A percentile compares a stretch with the other conserved stretches of the same genome.
Conservation (phyloP, 2,329 filamentous ascomycete species). For the Claviceps citrina region DNA sequence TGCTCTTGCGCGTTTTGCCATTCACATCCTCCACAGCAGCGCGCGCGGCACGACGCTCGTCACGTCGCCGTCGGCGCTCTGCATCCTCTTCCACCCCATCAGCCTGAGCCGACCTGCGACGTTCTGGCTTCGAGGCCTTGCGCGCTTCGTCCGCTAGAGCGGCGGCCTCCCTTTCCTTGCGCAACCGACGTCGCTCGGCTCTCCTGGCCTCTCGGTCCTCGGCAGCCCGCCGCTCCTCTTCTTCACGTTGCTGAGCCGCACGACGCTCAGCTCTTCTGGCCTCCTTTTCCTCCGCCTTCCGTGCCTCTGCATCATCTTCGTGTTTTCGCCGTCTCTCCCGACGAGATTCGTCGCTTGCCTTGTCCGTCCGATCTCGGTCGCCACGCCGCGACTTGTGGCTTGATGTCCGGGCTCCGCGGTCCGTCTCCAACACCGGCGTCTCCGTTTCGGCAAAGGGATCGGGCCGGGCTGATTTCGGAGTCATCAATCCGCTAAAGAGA, state of each 20-base stretch:
- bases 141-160: conserved; percentile 30
- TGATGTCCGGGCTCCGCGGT: conserved; percentile 45
- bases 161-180: conserved; percentile 33
- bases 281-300: conserved; percentile 41
- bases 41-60: conserved; percentile 32
- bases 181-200: conserved; percentile 32
- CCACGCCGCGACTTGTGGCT: conserved; percentile 45
- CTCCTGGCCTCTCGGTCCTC: conserved; percentile 35
- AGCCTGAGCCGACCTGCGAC: conserved; percentile 30
- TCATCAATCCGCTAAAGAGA: conserved; percentile 46
- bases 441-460: conserved; percentile 36
- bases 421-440: conserved; percentile 33
- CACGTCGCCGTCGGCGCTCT: conserved; percentile 37
- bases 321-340: conserved; percentile 39
- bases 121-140: conserved; percentile 30
- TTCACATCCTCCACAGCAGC: conserved; percentile 26
- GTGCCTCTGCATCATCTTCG: conserved; percentile 41
- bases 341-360: conserved; percentile 33
- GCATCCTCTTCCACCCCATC: conserved; percentile 32
- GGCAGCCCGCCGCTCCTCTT: conserved; percentile 31
- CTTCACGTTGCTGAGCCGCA: conserved; percentile 31
- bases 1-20: conserved; percentile 17
- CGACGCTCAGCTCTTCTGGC: conserved; percentile 40
- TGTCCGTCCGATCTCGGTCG: conserved; percentile 30
- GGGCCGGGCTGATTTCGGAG: conserved; percentile 27